These are phyloP conservation scores for Ascochyta clinopodiicola DNA, from an alignment of 2,329 filamentous ascomycete genomes.

Conservation along the genomic window DNA sequence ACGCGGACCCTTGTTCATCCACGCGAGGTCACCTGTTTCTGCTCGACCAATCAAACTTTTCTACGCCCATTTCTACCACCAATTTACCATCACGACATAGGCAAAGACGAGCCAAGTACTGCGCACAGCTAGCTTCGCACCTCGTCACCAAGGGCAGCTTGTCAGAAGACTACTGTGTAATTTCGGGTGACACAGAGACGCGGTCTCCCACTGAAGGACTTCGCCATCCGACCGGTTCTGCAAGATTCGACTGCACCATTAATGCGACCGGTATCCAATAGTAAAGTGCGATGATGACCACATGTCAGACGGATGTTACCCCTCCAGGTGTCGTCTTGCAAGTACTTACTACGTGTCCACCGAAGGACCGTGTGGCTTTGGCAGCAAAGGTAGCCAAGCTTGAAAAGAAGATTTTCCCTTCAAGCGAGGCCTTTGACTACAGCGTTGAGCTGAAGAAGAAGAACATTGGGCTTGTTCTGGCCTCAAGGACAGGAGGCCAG, in stretches of 20 bases:
- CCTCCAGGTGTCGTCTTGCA: constrained; percentile 22
- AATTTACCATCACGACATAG: background rate
- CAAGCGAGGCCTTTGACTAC: constrained; percentile 59
- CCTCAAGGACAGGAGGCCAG: constrained; percentile 22
- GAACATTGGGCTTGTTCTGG: constrained; percentile 54
- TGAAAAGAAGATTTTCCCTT: constrained; percentile 59
- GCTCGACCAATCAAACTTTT: constrained; percentile 16
- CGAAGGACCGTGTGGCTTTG: constrained; percentile 29
- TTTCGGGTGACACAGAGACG: background rate
- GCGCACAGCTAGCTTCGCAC: background rate
- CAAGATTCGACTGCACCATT: background rate
- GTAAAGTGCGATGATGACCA: constrained; percentile 12
- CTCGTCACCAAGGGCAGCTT: background rate
- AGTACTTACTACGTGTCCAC: constrained; percentile 23
- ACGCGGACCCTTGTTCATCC: constrained; percentile 8
- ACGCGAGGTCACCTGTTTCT: constrained; percentile 31
- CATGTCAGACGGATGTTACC: background rate
- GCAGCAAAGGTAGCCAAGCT: constrained; percentile 39
- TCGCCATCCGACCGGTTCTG: background rate
- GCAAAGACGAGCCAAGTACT: background rate
- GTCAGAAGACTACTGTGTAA: background rate
- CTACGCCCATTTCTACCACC: background rate
- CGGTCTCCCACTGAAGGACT: background rate
- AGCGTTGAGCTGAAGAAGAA: constrained; percentile 57
- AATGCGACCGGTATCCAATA: background rate